Percentiles rank a stretch among this genome's conserved stretches.
Evolutionary conservation across 176 grass and related monocot genomes (phyloP).

Genomic region (Elymus sibiricus): DNA sequence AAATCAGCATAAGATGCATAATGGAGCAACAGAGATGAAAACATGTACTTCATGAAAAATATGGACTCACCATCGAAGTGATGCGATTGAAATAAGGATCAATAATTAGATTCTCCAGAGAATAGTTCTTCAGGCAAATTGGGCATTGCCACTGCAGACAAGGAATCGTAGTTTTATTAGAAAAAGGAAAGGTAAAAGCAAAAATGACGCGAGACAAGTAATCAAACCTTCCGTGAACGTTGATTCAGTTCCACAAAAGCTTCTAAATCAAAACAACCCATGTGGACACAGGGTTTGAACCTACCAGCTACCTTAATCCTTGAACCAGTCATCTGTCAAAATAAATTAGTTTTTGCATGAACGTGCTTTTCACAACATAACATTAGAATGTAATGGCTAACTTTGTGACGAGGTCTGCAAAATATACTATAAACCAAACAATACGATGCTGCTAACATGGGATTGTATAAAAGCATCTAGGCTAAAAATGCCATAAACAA

Average conservation of each 20-base stretch:
- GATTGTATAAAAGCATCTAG: not conserved
- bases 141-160: conserved; percentile 93
- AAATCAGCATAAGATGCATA: conserved; percentile 13
- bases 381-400: not conserved
- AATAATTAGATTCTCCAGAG: conserved; percentile 71
- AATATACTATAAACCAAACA: not conserved
- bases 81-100: conserved; percentile 97
- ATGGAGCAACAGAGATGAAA: conserved; percentile 5
- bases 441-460: not conserved
- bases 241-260: conserved; percentile 85
- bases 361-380: conserved; percentile 3
- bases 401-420: not conserved
- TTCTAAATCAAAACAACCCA: conserved; percentile 97
- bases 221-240: conserved; percentile 73
- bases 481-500: not conserved
- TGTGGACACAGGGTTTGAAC: conserved; percentile 87
- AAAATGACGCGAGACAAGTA: conserved; percentile 14
- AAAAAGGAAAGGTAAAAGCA: not conserved
- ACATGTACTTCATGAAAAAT: not conserved
- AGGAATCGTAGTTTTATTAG: conserved; percentile 19
- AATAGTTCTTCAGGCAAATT: conserved; percentile 89
- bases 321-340: conserved; percentile 72
- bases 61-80: conserved; percentile 70
- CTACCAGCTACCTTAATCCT: conserved; percentile 84
- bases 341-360: conserved; percentile 24